These are phyloP conservation scores for Lagenaria siceraria DNA, from an alignment of 306 rosid species.

Conservation along the genomic window DNA sequence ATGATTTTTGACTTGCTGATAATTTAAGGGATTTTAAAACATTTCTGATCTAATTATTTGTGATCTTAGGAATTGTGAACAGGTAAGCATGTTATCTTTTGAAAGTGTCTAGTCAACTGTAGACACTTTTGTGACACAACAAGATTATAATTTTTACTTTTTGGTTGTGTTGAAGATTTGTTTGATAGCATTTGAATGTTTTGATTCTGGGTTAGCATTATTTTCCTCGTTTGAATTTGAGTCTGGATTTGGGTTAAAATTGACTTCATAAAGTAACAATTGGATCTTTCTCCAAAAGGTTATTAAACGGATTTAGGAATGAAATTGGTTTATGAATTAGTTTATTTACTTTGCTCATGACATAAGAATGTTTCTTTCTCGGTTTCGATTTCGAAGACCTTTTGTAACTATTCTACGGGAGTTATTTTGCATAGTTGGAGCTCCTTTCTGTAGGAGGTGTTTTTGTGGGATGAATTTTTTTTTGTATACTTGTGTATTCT, in stretches of 20 bases:
- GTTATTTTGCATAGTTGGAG: too few species aligned
- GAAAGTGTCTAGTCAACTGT: too few species aligned
- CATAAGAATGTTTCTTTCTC: too few species aligned
- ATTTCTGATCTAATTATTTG: background rate
- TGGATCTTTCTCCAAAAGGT: background rate
- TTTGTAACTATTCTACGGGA: too few species aligned
- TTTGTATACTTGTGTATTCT: too few species aligned
- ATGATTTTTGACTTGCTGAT: background rate
- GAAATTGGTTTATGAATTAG: background rate
- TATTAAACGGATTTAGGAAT: background rate
- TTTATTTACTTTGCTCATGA: background rate
- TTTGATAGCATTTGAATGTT: too few species aligned
- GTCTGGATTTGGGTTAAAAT: background rate
- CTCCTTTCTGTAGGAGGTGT: too few species aligned
- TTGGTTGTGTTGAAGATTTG: too few species aligned
- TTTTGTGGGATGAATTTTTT: too few species aligned
- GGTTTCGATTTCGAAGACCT: too few species aligned
- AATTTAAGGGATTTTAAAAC: background rate
- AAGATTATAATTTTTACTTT: too few species aligned
- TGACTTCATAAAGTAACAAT: background rate
- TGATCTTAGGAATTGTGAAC: background rate
- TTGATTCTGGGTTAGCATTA: background rate
- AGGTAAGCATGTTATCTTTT: background rate
- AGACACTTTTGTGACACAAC: too few species aligned
- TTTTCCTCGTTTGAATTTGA: background rate